Percentiles rank a stretch among this genome's conserved stretches.
Evolutionary conservation across 805 yeast species (phyloP).

Genomic region (Candida vartiovaarae): DNA sequence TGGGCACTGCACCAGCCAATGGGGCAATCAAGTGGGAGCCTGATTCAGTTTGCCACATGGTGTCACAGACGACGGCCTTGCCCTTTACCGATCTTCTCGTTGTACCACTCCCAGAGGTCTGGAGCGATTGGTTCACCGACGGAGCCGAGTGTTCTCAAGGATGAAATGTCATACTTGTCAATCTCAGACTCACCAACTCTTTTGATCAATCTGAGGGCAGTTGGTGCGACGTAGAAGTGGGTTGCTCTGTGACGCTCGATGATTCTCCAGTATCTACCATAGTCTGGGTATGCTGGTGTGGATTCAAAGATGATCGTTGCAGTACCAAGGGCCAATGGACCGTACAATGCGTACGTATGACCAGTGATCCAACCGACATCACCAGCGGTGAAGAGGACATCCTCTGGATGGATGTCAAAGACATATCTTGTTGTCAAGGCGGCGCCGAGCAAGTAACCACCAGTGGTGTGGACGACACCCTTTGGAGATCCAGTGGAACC

Average conservation of each 20-base stretch:
- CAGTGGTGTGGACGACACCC: slow-evolving; percentile 95
- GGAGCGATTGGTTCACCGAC: slow-evolving; percentile 99
- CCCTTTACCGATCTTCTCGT: slow-evolving; percentile 87
- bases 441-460: slow-evolving; percentile 91
- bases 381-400: slow-evolving; percentile 91
- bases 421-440: slow-evolving; percentile 86
- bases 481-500: slow-evolving; percentile 99
- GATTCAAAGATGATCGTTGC: slow-evolving; percentile 94
- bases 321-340: slow-evolving; percentile 84
- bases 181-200: slow-evolving; percentile 86
- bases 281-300: slow-evolving; percentile 95
- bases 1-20: slow-evolving; percentile 87
- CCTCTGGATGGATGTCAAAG: slow-evolving; percentile 86
- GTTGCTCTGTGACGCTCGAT: slow-evolving; percentile 87
- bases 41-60: slow-evolving; percentile 98
- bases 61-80: slow-evolving; percentile 86
- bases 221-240: slow-evolving; percentile 97
- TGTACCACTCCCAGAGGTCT: slow-evolving; percentile 98
- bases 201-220: slow-evolving; percentile 86
- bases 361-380: slow-evolving; percentile 99
- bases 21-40: slow-evolving; percentile 96
- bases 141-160: slow-evolving; percentile 90
- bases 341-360: slow-evolving; percentile 92
- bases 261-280: slow-evolving; percentile 94
- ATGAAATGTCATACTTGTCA: slow-evolving; percentile 69